phyloP scores from a whole-genome alignment of 345 rosid species.

The Eucalyptus tenuipes region DNA sequence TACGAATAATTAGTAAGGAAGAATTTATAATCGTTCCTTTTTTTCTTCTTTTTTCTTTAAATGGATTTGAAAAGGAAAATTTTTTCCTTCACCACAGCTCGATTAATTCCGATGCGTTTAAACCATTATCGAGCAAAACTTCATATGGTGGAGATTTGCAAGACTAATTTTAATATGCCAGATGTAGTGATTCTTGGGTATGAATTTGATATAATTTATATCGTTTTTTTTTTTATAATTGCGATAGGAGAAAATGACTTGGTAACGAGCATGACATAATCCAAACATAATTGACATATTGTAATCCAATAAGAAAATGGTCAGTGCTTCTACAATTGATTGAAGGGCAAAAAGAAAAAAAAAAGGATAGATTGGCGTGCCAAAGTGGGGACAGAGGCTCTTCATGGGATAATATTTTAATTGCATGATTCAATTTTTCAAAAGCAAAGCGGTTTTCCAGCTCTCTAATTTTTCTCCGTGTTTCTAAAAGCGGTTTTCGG shows the following conservation, averaged over 20 bases:
- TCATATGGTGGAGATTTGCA: fast-evolving
- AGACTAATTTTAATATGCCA: background rate
- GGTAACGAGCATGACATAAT: background rate
- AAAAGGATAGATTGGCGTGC: background rate
- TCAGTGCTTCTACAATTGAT: background rate
- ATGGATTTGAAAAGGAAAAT: background rate
- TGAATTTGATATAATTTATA: background rate
- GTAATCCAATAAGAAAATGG: background rate
- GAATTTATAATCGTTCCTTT: fast-evolving
- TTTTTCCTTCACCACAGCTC: fast-evolving
- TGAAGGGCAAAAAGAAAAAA: background rate
- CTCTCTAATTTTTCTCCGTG: background rate
- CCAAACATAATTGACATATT: background rate
- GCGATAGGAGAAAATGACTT: background rate
- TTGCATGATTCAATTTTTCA: background rate
- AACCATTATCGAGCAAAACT: background rate
- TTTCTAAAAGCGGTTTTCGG: background rate
- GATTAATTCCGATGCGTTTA: fast-evolving
- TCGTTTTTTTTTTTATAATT: background rate
- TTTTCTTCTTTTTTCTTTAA: background rate
- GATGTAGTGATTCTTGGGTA: background rate
- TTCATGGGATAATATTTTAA: background rate
- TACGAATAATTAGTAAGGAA: background rate
- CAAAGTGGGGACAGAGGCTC: background rate
- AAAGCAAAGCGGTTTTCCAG: background rate